A percentile compares a stretch with the other conserved stretches of the same genome.
These are phyloP conservation scores for Tulasnella sp. DNA, from an alignment of 768 basidiomycete species.

Conservation along the genomic window DNA sequence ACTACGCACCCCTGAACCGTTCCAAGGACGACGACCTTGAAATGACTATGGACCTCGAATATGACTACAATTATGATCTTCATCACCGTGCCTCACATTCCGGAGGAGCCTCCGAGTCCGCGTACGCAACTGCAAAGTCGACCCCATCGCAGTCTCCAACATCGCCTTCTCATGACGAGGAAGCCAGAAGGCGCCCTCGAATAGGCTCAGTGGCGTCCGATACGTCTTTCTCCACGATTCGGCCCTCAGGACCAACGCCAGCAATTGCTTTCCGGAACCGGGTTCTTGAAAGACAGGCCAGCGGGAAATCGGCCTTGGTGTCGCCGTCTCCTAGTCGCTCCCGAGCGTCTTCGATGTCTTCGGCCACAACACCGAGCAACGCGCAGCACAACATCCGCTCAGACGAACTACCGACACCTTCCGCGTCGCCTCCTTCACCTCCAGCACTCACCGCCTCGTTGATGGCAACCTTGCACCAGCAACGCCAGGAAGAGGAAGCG, in stretches of 20 bases:
- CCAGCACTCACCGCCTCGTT: conserved; percentile 29
- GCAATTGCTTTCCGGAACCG: conserved; percentile 36
- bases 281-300: conserved; percentile 36
- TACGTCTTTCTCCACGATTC: background rate
- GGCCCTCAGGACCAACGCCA: conserved; percentile 30
- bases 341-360: conserved; percentile 53
- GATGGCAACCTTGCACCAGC: conserved; percentile 29
- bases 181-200: background rate
- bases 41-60: conserved; percentile 20
- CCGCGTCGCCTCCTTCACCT: conserved; percentile 31
- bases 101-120: conserved; percentile 1
- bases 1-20: background rate
- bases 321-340: conserved; percentile 50
- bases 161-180: background rate
- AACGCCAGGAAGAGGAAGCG: conserved; percentile 32
- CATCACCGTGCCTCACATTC: background rate
- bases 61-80: conserved; percentile 18
- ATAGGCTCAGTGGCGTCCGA: conserved; percentile 13
- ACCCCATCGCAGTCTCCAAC: conserved; percentile 18
- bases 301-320: conserved; percentile 39
- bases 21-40: conserved; percentile 15
- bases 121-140: conserved; percentile 24
- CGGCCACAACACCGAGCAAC: conserved; percentile 16
- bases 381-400: conserved; percentile 31
- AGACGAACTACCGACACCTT: conserved; percentile 29